Base-by-base conservation (phyloP, 2,329 filamentous ascomycete genomes). In the Penicillium sp. region DNA sequence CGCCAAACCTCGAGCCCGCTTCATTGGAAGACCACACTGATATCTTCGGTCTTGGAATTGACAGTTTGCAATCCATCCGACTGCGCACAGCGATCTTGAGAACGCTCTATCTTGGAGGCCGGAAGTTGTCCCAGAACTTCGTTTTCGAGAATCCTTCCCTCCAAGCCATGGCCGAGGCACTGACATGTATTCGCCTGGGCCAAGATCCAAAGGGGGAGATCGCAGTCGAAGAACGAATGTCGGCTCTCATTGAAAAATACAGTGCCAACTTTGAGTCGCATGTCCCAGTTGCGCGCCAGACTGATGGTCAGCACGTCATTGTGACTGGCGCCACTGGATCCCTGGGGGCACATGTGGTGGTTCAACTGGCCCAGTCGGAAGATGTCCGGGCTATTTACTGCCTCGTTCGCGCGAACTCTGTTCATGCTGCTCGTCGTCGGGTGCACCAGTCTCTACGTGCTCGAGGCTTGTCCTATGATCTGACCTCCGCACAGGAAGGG, bases 241-340 rank as follows among this genome's bases (percentile, higher is more conserved):
- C 67, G 6, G 66, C 67, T 1, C 63, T 84, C n/a, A 75, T 84
- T 47, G 66, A 79, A 14, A 69, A 79, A 59, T 83, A 82, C 56
- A 65, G 67, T 27, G 43, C 29, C 14, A 27, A 45, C 16, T 74
- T 75, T 43, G 60, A 62, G 18, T 51, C 55, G 9, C 71, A 73
- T 45, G 51, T 54, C 5, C 64, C 70, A 7, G 32, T 47, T 18
- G 49, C 62, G 1, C 62, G 59, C 47, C 52, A 50, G 24, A 50
- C 62, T 4, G 46, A 49, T 11, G 63, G 67, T 4, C 58, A 54
- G 54, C 68, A 68, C 39, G 58, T 73, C 24, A 64, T 70, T 1
- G 67, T 89, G 3, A 89, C 86, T 0, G 87, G 87, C 1, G 81
- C 82, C 0, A 89, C 87, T 0, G 87, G 87, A 1, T 86, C 85